A percentile compares a stretch with the other conserved stretches of the same genome.
These are phyloP conservation scores for Neovahlkampfia damariscottae DNA, from an alignment of 78 protist species.

Conservation along the genomic window DNA sequence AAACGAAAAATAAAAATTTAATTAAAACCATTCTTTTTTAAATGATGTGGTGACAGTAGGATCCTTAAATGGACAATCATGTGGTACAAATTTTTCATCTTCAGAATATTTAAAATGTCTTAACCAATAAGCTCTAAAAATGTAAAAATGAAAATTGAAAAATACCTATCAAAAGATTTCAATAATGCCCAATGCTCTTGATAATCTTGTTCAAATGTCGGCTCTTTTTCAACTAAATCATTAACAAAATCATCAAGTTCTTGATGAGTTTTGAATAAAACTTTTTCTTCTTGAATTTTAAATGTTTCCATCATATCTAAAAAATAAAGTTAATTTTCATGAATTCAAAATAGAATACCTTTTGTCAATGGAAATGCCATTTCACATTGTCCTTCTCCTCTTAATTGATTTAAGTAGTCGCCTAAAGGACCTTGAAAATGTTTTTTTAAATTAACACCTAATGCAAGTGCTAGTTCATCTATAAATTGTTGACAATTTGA, in stretches of 20 bases:
- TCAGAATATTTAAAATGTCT: not conserved
- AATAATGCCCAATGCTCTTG: not conserved
- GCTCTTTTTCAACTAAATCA: not conserved
- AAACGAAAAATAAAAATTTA: too few species aligned
- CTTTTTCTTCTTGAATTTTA: not conserved
- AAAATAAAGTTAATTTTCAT: too few species aligned
- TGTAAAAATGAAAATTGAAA: too few species aligned
- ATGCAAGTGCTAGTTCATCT: not conserved
- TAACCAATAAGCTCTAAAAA: not conserved
- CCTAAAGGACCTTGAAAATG: not conserved
- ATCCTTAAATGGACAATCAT: not conserved
- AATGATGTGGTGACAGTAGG: not conserved
- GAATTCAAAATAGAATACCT: too few species aligned
- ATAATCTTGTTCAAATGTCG: not conserved
- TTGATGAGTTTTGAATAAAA: not conserved
- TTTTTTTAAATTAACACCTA: not conserved
- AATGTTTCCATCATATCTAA: not conserved
- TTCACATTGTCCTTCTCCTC: not conserved
- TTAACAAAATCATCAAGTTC: not conserved
- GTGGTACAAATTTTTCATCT: not conserved
- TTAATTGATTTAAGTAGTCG: not conserved
- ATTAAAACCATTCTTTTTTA: not conserved
- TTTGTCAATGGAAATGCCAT: not conserved
- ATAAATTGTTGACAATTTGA: not conserved
- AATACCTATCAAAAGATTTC: too few species aligned